Evolutionary conservation across 2,329 filamentous ascomycete species (phyloP).

Genomic region (Biscogniauxia mediterranea): DNA sequence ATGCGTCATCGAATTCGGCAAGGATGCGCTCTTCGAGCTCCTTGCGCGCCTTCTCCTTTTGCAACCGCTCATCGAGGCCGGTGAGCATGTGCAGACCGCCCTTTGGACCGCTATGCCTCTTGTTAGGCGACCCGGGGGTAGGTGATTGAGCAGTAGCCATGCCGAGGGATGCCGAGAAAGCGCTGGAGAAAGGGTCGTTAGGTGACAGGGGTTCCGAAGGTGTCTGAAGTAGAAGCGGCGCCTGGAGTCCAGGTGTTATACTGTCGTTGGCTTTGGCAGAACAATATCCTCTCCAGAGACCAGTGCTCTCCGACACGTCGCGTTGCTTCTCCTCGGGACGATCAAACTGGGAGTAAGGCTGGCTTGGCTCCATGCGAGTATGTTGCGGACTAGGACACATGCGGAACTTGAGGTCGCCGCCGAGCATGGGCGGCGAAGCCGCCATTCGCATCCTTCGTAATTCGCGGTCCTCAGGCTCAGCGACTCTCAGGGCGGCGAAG

Average conservation of each 20-base stretch:
- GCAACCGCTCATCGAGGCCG: constrained; percentile 51
- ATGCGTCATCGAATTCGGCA: constrained; percentile 74
- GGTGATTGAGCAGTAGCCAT: constrained; percentile 41
- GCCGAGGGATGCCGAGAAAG: constrained; percentile 38
- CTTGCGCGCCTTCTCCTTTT: constrained; percentile 47
- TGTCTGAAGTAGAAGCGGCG: constrained; percentile 50
- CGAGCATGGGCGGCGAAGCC: constrained; percentile 82
- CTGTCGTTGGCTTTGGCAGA: constrained; percentile 37
- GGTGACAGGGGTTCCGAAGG: constrained; percentile 43
- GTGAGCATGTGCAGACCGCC: constrained; percentile 47
- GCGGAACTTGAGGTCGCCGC: constrained; percentile 75
- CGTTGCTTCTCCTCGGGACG: constrained; percentile 48
- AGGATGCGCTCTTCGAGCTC: constrained; percentile 54
- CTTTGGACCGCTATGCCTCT: constrained; percentile 34
- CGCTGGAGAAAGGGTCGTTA: constrained; percentile 42
- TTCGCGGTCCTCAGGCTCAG: constrained; percentile 38
- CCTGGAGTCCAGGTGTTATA: constrained; percentile 43
- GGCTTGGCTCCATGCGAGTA: constrained; percentile 79
- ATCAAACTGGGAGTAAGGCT: constrained; percentile 50
- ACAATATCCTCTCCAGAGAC: constrained; percentile 78
- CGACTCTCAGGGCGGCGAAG: constrained; percentile 41
- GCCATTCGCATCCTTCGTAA: constrained; percentile 49
- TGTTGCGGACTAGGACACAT: constrained; percentile 79
- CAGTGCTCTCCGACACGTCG: constrained; percentile 56
- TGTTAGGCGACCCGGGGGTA: constrained; percentile 27